Percentiles rank a stretch among this genome's conserved stretches.
Conservation (phyloP, 2,329 filamentous ascomycete species). For the Fusarium caatingaense region DNA sequence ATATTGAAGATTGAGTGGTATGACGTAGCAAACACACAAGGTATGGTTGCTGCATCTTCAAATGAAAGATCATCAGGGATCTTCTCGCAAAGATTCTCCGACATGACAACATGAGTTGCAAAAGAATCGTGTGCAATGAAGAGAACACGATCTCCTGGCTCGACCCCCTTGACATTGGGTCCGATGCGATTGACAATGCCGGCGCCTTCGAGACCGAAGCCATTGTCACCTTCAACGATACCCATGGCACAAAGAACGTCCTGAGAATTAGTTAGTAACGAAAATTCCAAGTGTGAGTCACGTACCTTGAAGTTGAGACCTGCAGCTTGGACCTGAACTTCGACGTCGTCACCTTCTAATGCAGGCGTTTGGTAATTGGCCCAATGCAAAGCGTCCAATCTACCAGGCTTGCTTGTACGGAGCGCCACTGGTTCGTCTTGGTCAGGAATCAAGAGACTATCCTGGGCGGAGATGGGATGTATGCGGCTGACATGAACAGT, state of each 20-base stretch:
- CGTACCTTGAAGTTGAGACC: conserved; percentile 3
- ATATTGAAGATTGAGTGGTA: conserved; percentile 5
- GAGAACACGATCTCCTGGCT: not conserved
- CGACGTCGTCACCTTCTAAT: not conserved
- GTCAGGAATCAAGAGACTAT: not conserved
- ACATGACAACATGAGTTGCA: not conserved
- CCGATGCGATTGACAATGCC: not conserved
- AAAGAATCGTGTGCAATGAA: conserved; percentile 2
- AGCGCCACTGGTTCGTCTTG: conserved; percentile 1
- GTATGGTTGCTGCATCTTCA: conserved; percentile 9
- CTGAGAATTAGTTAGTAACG: not conserved
- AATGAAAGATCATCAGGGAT: not conserved
- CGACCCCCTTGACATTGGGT: not conserved
- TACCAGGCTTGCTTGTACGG: conserved; percentile 1
- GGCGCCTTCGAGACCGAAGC: conserved; percentile 4
- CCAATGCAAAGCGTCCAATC: conserved; percentile 7
- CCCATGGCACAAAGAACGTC: conserved; percentile 6
- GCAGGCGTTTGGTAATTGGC: not conserved
- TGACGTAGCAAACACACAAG: conserved; percentile 1
- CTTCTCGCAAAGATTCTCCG: conserved; percentile 1
- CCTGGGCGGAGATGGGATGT: not conserved
- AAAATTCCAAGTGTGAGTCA: rapidly evolving
- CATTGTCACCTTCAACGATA: not conserved
- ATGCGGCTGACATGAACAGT: not conserved
- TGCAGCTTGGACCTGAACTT: not conserved